Evolutionary conservation across 176 grass and related monocot species (phyloP).

Genomic region (Eleusine indica): DNA sequence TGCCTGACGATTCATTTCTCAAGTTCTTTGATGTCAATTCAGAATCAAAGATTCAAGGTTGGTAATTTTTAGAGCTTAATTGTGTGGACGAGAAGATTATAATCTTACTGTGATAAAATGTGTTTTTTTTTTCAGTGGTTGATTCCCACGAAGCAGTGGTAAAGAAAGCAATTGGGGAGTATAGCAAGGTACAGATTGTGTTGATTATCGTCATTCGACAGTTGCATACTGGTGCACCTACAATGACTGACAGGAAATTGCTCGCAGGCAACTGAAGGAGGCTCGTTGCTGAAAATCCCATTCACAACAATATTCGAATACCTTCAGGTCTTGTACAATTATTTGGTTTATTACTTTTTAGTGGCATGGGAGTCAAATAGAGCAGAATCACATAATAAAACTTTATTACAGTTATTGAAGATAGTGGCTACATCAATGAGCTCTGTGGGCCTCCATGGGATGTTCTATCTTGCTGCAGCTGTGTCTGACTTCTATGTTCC

Average conservation of each 20-base stretch:
- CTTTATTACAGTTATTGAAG: slow-evolving; percentile 63
- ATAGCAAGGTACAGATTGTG: slow-evolving; percentile 48
- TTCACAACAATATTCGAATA: slow-evolving; percentile 99
- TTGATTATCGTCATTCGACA: neutral
- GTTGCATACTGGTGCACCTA: neutral
- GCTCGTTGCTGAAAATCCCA: slow-evolving; percentile 83
- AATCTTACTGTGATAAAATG: neutral
- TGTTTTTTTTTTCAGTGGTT: slow-evolving; percentile 50
- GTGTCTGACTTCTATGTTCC: slow-evolving; percentile 97
- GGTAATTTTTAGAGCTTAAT: slow-evolving; percentile 18
- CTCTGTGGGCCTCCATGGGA: slow-evolving; percentile 52
- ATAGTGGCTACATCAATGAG: slow-evolving; percentile 76
- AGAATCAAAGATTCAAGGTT: slow-evolving; percentile 86
- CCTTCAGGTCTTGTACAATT: slow-evolving; percentile 71
- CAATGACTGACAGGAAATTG: slow-evolving; percentile 33
- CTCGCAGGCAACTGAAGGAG: slow-evolving; percentile 69
- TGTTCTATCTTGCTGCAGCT: slow-evolving; percentile 94
- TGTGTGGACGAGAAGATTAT: neutral
- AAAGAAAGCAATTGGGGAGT: slow-evolving; percentile 72
- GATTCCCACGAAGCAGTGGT: slow-evolving; percentile 49
- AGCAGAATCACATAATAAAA: neutral
- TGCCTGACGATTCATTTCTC: slow-evolving; percentile 86
- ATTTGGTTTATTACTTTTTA: slow-evolving; percentile 22
- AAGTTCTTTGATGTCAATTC: slow-evolving; percentile 68
- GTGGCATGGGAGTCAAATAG: neutral